A percentile compares a stretch with the other conserved stretches of the same genome.
phyloP scores from a whole-genome alignment of 2,329 filamentous ascomycete species.

The Aspergillus felis region DNA sequence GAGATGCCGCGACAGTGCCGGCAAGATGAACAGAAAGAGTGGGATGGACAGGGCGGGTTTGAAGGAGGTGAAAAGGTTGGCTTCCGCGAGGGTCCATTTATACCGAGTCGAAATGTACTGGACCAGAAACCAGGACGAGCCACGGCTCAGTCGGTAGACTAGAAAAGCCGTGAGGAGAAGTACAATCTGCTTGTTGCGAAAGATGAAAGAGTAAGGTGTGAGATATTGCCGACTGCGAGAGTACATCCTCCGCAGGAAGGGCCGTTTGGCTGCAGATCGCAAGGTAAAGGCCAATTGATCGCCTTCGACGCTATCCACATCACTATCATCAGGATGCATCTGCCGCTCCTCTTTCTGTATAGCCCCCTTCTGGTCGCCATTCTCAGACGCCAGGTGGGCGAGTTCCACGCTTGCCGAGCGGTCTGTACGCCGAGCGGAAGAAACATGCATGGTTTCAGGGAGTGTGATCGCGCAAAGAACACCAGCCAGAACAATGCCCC shows the following conservation, averaged over 20 bases:
- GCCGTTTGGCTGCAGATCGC: slow-evolving; percentile 2
- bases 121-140: slow-evolving; percentile 46
- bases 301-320: slow-evolving; percentile 9
- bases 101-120: slow-evolving; percentile 53
- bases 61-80: slow-evolving; percentile 44
- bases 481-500: slow-evolving; percentile 29
- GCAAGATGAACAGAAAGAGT: slow-evolving; percentile 45
- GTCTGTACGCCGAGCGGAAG: slow-evolving; percentile 7
- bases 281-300: slow-evolving; percentile 13
- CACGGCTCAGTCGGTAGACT: slow-evolving; percentile 47
- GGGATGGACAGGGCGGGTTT: slow-evolving; percentile 47
- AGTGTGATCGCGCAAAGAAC: slow-evolving; percentile 30
- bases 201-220: slow-evolving; percentile 38
- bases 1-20: slow-evolving; percentile 38
- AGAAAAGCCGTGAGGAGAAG: slow-evolving; percentile 46
- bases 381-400: slow-evolving; percentile 19
- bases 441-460: slow-evolving; percentile 38
- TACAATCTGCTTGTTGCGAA: slow-evolving; percentile 39
- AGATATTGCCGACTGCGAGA: slow-evolving; percentile 24
- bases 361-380: slow-evolving; percentile 13
- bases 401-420: slow-evolving; percentile 26
- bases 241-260: slow-evolving; percentile 14
- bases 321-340: slow-evolving; percentile 13
- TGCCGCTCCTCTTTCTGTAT: slow-evolving; percentile 14
- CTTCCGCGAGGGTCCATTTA: slow-evolving; percentile 43